phyloP scores from a whole-genome alignment of 2,329 filamentous ascomycete species.

The Metarhizium brunneum region DNA sequence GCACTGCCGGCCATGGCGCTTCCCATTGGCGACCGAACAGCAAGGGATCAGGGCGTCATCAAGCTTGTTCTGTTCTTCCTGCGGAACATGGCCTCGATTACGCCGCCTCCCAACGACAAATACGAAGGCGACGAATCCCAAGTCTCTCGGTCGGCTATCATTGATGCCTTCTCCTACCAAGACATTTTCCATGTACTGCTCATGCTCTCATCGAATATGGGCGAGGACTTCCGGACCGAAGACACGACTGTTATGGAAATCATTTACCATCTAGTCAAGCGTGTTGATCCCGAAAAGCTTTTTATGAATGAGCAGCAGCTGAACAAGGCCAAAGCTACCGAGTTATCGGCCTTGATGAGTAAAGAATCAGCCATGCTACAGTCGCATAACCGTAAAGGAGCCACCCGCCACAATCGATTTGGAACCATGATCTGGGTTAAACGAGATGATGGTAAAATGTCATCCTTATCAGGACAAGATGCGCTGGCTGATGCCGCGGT shows the following conservation, averaged over 20 bases:
- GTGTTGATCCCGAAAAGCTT: constrained; percentile 72
- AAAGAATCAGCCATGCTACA: constrained; percentile 80
- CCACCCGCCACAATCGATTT: constrained; percentile 85
- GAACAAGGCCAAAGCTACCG: constrained; percentile 57
- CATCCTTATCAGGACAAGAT: constrained; percentile 81
- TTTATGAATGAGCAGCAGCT: constrained; percentile 75
- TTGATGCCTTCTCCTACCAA: constrained; percentile 83
- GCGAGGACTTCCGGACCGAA: constrained; percentile 83
- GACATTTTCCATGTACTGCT: constrained; percentile 81
- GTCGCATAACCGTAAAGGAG: constrained; percentile 66
- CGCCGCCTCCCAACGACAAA: constrained; percentile 60
- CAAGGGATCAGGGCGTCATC: constrained; percentile 84
- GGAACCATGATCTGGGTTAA: constrained; percentile 98
- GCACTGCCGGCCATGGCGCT: constrained; percentile 81
- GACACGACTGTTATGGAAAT: constrained; percentile 87
- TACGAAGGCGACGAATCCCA: constrained; percentile 85
- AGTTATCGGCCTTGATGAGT: constrained; percentile 64
- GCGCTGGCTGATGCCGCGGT: constrained; percentile 64
- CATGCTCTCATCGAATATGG: constrained; percentile 84
- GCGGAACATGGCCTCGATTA: constrained; percentile 80
- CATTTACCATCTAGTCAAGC: constrained; percentile 86
- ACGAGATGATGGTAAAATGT: constrained; percentile 72
- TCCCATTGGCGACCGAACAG: constrained; percentile 62
- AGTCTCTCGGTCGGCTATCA: constrained; percentile 76
- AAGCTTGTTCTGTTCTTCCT: constrained; percentile 84